Base-by-base conservation (phyloP, 495 filamentous ascomycete genomes). In the Penicillium psychrofluorescens region DNA sequence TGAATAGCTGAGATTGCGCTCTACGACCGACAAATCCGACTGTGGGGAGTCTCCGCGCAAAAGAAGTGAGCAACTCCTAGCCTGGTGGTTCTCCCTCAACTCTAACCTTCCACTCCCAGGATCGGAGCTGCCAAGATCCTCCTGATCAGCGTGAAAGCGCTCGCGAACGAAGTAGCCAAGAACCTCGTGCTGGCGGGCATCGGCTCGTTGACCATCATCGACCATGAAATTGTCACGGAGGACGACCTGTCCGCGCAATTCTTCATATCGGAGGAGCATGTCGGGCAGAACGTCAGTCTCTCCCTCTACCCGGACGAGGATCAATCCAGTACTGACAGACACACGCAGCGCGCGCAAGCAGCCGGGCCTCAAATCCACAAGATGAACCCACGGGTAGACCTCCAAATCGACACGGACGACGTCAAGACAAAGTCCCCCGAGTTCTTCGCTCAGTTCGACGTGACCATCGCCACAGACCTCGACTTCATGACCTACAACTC, bases 151-250 rank as follows among this genome's bases (percentile, higher is more conserved):
- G 81, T 95, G 64, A 85, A 81, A 55, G 89, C 89, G 5, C 80
- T 98, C n/a, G 87, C 85, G 14, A 95, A 89, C 60, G 92, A 98
- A 61, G 82, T 96, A 34, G 90, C 92, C 35, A 98, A 98, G 64
- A 97, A 96, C 56, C 79, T 98, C n/a, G 92, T 95, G 35, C 71
- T 98, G 7, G 90, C 94, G 16, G 92, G 92, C 12, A 90, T 98
- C 49, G 87, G 87, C 38, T 91, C 89, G 8, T 69, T 98, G 29
- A 96, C 94, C 7, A 81, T 98, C 44, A 70, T 92, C 44, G 94
- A 97, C 64, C 78, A 88, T 59, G 83, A 84, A 44, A 39, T 67
- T 5, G 85, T 95, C 47, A 84, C 77, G 8, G 83, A 87, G 51
- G 76, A 86, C 39, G 92, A 98, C 63, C 70, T 97, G 1, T 83